Evolutionary conservation across 2,329 filamentous ascomycete species (phyloP).

Genomic region (Sporothrix pallida): DNA sequence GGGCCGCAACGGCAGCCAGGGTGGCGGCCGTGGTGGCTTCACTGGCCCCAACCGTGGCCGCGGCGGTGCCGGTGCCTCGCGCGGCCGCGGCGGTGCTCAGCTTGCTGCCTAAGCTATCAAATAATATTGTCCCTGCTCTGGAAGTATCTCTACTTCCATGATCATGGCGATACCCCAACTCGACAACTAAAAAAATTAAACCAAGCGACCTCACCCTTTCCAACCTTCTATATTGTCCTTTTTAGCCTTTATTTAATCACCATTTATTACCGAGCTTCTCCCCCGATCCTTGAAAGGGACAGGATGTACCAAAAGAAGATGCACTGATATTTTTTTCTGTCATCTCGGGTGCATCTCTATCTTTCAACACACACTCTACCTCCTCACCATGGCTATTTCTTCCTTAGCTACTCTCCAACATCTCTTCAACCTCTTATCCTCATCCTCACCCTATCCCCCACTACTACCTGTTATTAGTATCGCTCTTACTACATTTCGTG

Average conservation of each 20-base stretch:
- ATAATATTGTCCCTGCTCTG: background rate
- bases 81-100: slow-evolving; percentile 66
- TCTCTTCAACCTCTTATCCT: background rate
- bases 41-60: slow-evolving; percentile 67
- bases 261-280: background rate
- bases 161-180: too few species aligned
- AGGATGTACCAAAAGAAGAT: too few species aligned
- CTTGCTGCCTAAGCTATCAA: slow-evolving; percentile 54
- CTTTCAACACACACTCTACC: background rate
- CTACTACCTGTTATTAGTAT: slow-evolving; percentile 4
- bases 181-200: background rate
- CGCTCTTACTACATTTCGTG: background rate
- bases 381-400: background rate
- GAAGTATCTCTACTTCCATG: background rate
- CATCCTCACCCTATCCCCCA: background rate
- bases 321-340: too few species aligned
- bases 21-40: slow-evolving; percentile 70
- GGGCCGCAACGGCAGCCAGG: slow-evolving; percentile 62
- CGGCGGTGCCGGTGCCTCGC: slow-evolving; percentile 67
- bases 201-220: slow-evolving; percentile 4
- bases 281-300: too few species aligned
- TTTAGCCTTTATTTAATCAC: background rate
- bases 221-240: slow-evolving; percentile 10
- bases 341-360: background rate
- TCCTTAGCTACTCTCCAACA: background rate